A percentile compares a stretch with the other conserved stretches of the same genome.
Evolutionary conservation across 768 basidiomycete genomes (phyloP).

Genomic region (Hericium coralloides): DNA sequence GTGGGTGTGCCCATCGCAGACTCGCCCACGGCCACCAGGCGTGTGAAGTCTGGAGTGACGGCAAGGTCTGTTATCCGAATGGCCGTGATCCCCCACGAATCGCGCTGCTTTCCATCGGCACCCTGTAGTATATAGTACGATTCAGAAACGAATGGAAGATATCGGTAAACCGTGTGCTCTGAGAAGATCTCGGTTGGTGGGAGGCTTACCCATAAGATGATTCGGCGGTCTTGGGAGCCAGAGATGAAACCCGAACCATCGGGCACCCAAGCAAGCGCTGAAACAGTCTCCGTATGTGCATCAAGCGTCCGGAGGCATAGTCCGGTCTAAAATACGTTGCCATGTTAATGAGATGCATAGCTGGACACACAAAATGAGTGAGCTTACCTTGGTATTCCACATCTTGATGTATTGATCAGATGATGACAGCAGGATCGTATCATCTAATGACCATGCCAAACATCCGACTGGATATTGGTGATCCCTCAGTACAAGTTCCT

Average conservation of each 20-base stretch:
- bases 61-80: constrained; percentile 85
- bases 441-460: constrained; percentile 91
- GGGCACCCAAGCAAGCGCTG: constrained; percentile 80
- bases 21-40: constrained; percentile 76
- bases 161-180: constrained; percentile 2
- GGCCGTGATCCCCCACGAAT: constrained; percentile 58
- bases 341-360: constrained; percentile 6
- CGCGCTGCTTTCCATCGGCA: constrained; percentile 59
- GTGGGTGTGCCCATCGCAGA: constrained; percentile 31
- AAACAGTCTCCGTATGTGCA: constrained; percentile 75
- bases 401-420: constrained; percentile 77
- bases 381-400: constrained; percentile 78
- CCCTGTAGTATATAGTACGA: constrained; percentile 37
- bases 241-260: constrained; percentile 88
- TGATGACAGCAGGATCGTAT: constrained; percentile 72
- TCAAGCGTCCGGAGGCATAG: constrained; percentile 54
- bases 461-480: constrained; percentile 74
- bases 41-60: constrained; percentile 75
- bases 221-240: constrained; percentile 76
- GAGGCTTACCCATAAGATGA: constrained; percentile 69
- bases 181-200: constrained; percentile 1
- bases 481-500: constrained; percentile 57
- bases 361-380: constrained; percentile 1
- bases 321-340: constrained; percentile 48
- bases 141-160: constrained; percentile 3